Base-by-base conservation (phyloP, 768 basidiomycete species). In the Hirschioporus abietinus region DNA sequence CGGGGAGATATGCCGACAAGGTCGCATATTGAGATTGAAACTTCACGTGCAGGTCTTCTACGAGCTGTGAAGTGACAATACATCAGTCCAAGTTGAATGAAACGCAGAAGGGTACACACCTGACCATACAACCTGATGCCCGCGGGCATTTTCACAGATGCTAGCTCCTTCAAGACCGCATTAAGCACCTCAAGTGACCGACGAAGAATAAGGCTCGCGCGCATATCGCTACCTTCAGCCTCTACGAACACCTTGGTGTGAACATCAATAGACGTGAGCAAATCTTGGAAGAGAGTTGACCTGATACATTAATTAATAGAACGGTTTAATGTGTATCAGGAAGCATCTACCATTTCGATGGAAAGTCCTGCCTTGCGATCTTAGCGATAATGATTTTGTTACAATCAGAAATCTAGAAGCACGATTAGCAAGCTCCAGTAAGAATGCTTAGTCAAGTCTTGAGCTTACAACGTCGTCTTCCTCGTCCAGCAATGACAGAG, bases 301-400 rank as follows among this genome's bases (percentile, higher is more conserved):
- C 91, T 92, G 62, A 18, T 7, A 20, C 58, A 63, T 12, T 18
- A 35, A 57, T 26, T 15, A 61, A 63, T 23, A 20, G 58, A 42
- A 8, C 7, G 15, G 25, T 35, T 0, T 24, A 15, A 34, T n/a
- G 15, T 4, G 1, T 18, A 12, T 58, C 36, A 24, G 64, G 26
- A 63, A 42, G 74, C 80, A 67, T 73, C 62, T 23, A 90, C 94
- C 94, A 96, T 52, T 81, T 81, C 35, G 72, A 76, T 9, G 92
- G 91, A 74, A 85, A 94, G 71, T 96, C 95, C 24, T 83, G 74
- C 35, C 95, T 85, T 7, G 92, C 89, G 64, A 95, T 85, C 73
- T 89, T 95, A 15, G 87, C 81, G 9, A 93, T 82, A 26, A 92
- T 86, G 34, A 90, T 72, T 68, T 91, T 84, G 68, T 95, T 92